phyloP scores from a whole-genome alignment of 2,329 filamentous ascomycete species.

The Fusarium sp. region DNA sequence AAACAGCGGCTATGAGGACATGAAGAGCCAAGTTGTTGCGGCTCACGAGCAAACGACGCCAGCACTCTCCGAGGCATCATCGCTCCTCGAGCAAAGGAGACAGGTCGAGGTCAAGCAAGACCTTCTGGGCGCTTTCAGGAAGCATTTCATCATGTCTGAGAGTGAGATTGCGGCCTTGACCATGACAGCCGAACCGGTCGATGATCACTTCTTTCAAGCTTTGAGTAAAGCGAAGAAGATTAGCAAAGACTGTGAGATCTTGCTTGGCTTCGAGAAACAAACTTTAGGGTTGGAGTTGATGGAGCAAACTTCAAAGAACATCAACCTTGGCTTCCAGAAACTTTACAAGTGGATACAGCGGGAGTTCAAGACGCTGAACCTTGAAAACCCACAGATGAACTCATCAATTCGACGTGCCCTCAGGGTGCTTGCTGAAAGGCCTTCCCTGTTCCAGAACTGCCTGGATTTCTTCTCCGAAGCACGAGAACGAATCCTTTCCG shows the following conservation, averaged over 20 bases:
- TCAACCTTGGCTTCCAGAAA: conserved; percentile 94
- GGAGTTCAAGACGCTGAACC: conserved; percentile 90
- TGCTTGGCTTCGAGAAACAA: conserved; percentile 92
- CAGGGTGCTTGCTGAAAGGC: conserved; percentile 87
- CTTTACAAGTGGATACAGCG: conserved; percentile 95
- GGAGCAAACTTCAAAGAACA: conserved; percentile 86
- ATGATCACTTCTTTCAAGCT: conserved; percentile 84
- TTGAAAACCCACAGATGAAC: conserved; percentile 94
- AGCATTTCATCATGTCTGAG: conserved; percentile 86
- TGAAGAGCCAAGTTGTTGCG: conserved; percentile 80
- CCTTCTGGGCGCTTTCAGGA: conserved; percentile 79
- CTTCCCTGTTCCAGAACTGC: conserved; percentile 91
- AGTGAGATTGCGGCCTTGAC: conserved; percentile 82
- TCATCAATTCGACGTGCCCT: conserved; percentile 84
- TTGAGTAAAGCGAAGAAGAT: conserved; percentile 87
- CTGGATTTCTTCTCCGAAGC: conserved; percentile 93
- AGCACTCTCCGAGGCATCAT: conserved; percentile 80
- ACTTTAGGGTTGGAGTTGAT: conserved; percentile 89
- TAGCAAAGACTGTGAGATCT: conserved; percentile 85
- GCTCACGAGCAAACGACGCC: conserved; percentile 80
- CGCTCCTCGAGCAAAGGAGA: conserved; percentile 76
- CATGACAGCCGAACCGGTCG: conserved; percentile 81
- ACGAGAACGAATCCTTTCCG: conserved; percentile 85
- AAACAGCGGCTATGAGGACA: conserved; percentile 82
- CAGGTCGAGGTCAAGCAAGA: conserved; percentile 84